Base-by-base conservation (phyloP, 768 basidiomycete species). In the Saitozyma podzolica region DNA sequence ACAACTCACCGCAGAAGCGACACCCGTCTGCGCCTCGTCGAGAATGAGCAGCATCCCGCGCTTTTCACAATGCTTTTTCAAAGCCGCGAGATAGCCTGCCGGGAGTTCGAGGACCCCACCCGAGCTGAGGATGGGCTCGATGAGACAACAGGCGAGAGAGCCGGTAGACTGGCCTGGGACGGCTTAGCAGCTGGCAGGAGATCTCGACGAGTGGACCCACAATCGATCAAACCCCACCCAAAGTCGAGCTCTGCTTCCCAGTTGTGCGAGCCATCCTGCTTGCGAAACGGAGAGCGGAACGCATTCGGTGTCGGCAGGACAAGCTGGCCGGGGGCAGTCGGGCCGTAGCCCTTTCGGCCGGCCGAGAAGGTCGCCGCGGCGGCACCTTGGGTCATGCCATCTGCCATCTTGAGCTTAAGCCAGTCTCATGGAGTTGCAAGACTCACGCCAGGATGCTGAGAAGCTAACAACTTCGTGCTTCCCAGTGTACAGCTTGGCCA, bases 11-110 rank as follows among this genome's bases (percentile, higher is more conserved):
- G 29, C 29, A 29, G 29, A 29, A 29, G 29, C 70, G 43, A 63
- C 56, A 9, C 73, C 73, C 2, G 73, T 75, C 58, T 75, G 73
- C 11, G 73, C 73, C 50, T 75, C 73, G 47, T 75, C 73, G 11
- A 75, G 53, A 43, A 75, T 72, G 13, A 75, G 53, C 17, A 72
- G 66, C 70, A 75, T 72, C 2, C 66, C 68, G 40, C 73, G n/a
- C 29, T 58, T 61, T 58, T 64, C 62, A 58, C 73, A 75, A 39
- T 75, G 65, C 16, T 47, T 48, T 37, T 70, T 67, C 54, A 75
- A 40, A 10, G 63, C 68, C 40, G 54, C 58, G 17, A 75, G 59
- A 56, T 75, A 75, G 6, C 73, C 73, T 14, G 56, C 47, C 0
- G 73, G 73, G 8, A 75, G 63, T 20, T 63, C 67, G 14, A 75